phyloP scores from a whole-genome alignment of 2,329 filamentous ascomycete genomes.

The Colletotrichum euphorbiae region DNA sequence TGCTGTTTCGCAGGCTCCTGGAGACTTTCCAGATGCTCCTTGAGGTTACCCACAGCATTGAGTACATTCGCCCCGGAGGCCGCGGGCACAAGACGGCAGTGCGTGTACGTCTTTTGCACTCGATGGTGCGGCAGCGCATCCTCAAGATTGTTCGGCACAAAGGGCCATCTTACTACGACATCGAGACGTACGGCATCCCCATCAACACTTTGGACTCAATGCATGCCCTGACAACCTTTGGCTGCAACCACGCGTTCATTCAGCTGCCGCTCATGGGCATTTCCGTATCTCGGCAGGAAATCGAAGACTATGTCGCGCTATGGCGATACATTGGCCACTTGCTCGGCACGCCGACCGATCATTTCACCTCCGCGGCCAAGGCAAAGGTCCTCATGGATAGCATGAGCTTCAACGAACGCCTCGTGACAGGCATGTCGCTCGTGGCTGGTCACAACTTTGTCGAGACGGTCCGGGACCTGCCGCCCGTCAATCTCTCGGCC shows the following conservation, averaged over 20 bases:
- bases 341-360: constrained; percentile 45
- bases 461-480: constrained; percentile 50
- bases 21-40: constrained; percentile 56
- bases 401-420: constrained; percentile 49
- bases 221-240: constrained; percentile 72
- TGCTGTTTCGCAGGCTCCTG: constrained; percentile 68
- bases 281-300: constrained; percentile 66
- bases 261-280: constrained; percentile 74
- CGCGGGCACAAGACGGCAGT: constrained; percentile 70
- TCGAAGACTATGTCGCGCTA: constrained; percentile 71
- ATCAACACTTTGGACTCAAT: constrained; percentile 75
- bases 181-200: constrained; percentile 68
- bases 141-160: constrained; percentile 63
- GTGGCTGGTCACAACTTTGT: constrained; percentile 54
- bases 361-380: constrained; percentile 42
- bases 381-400: constrained; percentile 51
- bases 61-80: constrained; percentile 70
- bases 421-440: constrained; percentile 49
- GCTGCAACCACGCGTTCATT: constrained; percentile 70
- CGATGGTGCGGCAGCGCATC: constrained; percentile 72
- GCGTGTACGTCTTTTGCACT: constrained; percentile 73
- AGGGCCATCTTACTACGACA: constrained; percentile 68
- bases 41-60: constrained; percentile 69
- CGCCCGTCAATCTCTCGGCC: constrained; percentile 50
- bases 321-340: constrained; percentile 53